Evolutionary conservation across 768 basidiomycete species (phyloP).

Genomic region (Suillus occidentalis): DNA sequence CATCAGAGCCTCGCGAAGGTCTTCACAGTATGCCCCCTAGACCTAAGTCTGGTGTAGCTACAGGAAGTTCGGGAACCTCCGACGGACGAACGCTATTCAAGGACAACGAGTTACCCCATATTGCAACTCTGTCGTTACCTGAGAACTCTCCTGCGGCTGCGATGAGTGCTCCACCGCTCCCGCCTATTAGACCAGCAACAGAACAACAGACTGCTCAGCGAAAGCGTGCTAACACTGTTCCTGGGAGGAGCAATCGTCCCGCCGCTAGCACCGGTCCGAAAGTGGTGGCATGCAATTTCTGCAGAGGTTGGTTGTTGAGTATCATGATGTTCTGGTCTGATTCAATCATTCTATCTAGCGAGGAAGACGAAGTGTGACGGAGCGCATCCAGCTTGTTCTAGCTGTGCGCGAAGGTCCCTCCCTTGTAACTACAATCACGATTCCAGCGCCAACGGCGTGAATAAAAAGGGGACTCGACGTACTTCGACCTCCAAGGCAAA

Average conservation of each 20-base stretch:
- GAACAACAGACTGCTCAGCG: slow-evolving; percentile 68
- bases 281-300: slow-evolving; percentile 87
- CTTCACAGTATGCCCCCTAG: slow-evolving; percentile 39
- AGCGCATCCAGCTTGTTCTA: slow-evolving; percentile 80
- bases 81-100: slow-evolving; percentile 48
- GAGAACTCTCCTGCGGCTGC: slow-evolving; percentile 53
- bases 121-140: slow-evolving; percentile 65
- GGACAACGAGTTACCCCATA: slow-evolving; percentile 69
- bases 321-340: slow-evolving; percentile 8
- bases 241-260: slow-evolving; percentile 58
- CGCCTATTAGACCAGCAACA: slow-evolving; percentile 64
- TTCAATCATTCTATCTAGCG: slow-evolving; percentile 40
- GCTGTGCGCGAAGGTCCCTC: slow-evolving; percentile 75
- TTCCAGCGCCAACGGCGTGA: slow-evolving; percentile 28
- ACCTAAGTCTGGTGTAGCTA: slow-evolving; percentile 25
- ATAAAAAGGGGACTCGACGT: slow-evolving; percentile 45
- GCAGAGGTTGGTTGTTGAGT: slow-evolving; percentile 59
- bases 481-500: slow-evolving; percentile 52
- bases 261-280: slow-evolving; percentile 74
- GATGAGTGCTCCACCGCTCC: slow-evolving; percentile 64
- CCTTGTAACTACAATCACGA: slow-evolving; percentile 84
- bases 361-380: slow-evolving; percentile 91
- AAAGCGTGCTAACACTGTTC: slow-evolving; percentile 68
- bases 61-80: slow-evolving; percentile 20
- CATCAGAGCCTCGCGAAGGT: slow-evolving; percentile 48